Conservation (phyloP, 371 early-diverging fungal species). For the Quaeritorhiza haematococci region DNA sequence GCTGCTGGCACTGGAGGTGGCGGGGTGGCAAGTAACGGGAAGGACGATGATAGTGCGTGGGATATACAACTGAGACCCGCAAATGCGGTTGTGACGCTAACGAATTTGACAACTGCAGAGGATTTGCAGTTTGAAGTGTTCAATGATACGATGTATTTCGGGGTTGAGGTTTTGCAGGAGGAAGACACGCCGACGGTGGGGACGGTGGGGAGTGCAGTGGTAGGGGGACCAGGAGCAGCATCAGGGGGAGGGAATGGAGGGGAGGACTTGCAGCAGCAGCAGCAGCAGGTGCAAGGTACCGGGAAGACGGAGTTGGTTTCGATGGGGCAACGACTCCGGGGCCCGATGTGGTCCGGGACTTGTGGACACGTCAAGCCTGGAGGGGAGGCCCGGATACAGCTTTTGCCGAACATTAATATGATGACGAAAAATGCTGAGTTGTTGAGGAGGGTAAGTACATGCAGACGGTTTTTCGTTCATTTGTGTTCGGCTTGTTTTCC, state of each 20-base stretch:
- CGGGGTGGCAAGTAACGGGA: no score
- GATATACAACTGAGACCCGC: slow-evolving; percentile 11
- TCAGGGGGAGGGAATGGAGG: no score
- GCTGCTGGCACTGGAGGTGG: no score
- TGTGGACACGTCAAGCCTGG: no score
- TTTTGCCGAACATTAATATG: slow-evolving; percentile 47
- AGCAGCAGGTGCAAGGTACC: no score
- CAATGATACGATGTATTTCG: slow-evolving; percentile 63
- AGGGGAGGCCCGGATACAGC: no score
- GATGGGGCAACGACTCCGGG: no score
- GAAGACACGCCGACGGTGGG: neutral
- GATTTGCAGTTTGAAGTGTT: slow-evolving; percentile 54
- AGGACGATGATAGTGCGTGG: slow-evolving; percentile 1
- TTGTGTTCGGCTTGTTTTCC: no score
- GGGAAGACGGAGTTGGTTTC: no score
- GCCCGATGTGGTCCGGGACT: no score
- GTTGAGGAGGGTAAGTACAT: slow-evolving; percentile 45
- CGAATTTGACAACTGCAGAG: slow-evolving; percentile 44
- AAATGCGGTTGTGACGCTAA: slow-evolving; percentile 26
- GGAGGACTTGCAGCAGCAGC: no score
- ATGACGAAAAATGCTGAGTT: slow-evolving; percentile 47
- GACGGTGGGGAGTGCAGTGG: neutral
- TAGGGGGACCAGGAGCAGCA: slow-evolving; percentile 24
- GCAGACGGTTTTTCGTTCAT: no score
- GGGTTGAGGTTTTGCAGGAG: slow-evolving; percentile 29